Percentiles rank a stretch among this genome's conserved stretches.
phyloP scores from a whole-genome alignment of 306 rosid genomes.

The Prunus campanulata region DNA sequence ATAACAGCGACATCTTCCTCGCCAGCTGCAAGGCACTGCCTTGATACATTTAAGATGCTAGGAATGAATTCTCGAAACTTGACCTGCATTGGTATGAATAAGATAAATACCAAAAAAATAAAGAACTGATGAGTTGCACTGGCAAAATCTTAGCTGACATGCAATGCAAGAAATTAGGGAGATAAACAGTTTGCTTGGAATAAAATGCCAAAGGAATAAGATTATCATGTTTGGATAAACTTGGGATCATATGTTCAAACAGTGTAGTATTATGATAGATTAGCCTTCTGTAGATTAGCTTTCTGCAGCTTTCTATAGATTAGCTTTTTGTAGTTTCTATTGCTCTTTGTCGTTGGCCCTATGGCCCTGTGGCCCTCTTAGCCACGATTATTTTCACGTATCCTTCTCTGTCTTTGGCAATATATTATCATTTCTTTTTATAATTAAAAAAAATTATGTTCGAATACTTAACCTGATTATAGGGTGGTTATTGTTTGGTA shows the following conservation, averaged over 20 bases:
- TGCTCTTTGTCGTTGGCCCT: no score
- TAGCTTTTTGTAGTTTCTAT: no score
- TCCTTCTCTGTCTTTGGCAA: no score
- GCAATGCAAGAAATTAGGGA: not conserved
- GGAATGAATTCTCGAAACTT: constrained; percentile 96
- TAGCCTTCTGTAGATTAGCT: no score
- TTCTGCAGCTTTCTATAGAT: no score
- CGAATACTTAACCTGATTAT: not conserved
- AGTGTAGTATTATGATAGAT: no score
- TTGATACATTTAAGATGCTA: constrained; percentile 88
- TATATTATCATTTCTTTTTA: no score
- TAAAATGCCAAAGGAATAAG: not conserved
- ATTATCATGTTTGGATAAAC: not conserved
- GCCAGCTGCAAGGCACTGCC: constrained; percentile 95
- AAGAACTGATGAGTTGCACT: not conserved
- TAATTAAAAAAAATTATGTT: not conserved
- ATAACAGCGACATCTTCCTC: constrained; percentile 95
- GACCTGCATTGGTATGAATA: constrained; percentile 42
- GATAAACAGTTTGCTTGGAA: not conserved
- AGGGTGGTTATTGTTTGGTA: not conserved
- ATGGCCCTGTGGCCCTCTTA: no score
- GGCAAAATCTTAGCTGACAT: not conserved
- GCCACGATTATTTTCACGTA: no score
- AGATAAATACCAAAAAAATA: not conserved
- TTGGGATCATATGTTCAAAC: not conserved